phyloP scores from a whole-genome alignment of 108 stramenopile species.

The Skeletonema grethae region DNA sequence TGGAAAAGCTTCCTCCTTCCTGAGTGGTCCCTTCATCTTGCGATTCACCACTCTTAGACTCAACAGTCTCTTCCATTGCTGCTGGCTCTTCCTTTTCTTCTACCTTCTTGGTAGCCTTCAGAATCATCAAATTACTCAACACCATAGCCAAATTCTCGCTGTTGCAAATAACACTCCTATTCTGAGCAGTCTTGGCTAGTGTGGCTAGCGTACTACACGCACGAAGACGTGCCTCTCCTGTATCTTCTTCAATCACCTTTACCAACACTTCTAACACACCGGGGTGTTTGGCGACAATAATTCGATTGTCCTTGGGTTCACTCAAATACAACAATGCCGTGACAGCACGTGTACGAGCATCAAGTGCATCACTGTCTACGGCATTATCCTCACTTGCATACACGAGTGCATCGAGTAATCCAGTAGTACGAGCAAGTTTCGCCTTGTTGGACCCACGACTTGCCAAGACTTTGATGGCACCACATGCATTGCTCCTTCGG shows the following conservation, averaged over 20 bases:
- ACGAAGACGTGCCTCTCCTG: constrained; percentile 59
- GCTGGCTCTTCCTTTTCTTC: constrained; percentile 5
- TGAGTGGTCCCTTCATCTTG: constrained; percentile 13
- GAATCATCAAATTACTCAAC: constrained; percentile 45
- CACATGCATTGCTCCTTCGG: constrained; percentile 79
- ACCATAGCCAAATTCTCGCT: constrained; percentile 42
- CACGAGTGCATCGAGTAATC: constrained; percentile 68
- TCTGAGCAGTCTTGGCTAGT: constrained; percentile 66
- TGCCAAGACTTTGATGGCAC: constrained; percentile 77
- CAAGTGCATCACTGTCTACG: constrained; percentile 51
- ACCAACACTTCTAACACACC: constrained; percentile 56
- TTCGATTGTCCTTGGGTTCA: constrained; percentile 73
- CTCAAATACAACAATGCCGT: constrained; percentile 57
- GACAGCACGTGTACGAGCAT: constrained; percentile 69
- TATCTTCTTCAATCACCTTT: constrained; percentile 62
- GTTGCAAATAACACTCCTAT: constrained; percentile 59
- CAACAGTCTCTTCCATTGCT: constrained; percentile 9
- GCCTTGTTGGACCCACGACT: constrained; percentile 57
- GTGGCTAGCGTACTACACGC: constrained; percentile 69
- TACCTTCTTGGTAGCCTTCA: constrained; percentile 5
- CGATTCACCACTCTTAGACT: not conserved
- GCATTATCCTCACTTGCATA: constrained; percentile 50
- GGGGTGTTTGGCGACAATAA: constrained; percentile 55
- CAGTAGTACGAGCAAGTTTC: constrained; percentile 70
- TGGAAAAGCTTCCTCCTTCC: constrained; percentile 26